Evolutionary conservation across 371 early-diverging fungal species (phyloP).

Genomic region (Mortierella sp.): DNA sequence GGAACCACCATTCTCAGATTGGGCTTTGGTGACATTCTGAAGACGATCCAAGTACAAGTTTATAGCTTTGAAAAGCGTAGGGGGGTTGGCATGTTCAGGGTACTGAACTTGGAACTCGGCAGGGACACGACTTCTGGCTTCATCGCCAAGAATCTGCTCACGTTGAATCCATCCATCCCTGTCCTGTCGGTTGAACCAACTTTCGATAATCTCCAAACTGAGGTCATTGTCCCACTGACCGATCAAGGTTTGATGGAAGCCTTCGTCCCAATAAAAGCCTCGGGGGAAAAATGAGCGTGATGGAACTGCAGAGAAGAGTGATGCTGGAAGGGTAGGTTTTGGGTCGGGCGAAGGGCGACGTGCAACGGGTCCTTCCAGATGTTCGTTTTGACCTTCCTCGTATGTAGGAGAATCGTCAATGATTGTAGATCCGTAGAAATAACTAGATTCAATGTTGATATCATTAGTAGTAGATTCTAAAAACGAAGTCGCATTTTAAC

Average conservation of each 20-base stretch:
- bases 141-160: constrained; percentile 95
- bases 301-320: constrained; percentile 89
- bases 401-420: constrained; percentile 59
- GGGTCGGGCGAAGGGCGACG: constrained; percentile 61
- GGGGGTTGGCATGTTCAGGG: constrained; percentile 95
- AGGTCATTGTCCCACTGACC: constrained; percentile 92
- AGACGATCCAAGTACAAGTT: constrained; percentile 69
- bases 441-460: constrained; percentile 10
- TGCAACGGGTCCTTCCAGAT: constrained; percentile 59
- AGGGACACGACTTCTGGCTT: constrained; percentile 91
- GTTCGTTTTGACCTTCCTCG: constrained; percentile 68
- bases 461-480: neutral
- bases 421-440: constrained; percentile 64
- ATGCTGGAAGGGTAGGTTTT: constrained; percentile 70
- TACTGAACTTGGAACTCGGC: constrained; percentile 93
- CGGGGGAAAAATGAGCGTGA: constrained; percentile 96
- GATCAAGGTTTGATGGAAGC: constrained; percentile 91
- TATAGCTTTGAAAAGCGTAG: constrained; percentile 85
- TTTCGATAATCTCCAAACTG: constrained; percentile 82
- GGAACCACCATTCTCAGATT: constrained; percentile 7
- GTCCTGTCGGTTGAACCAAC: constrained; percentile 88
- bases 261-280: constrained; percentile 98
- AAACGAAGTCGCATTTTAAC: neutral
- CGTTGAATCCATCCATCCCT: constrained; percentile 93
- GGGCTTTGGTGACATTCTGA: constrained; percentile 17